phyloP scores from a whole-genome alignment of 2,329 filamentous ascomycete genomes.

The Epichloe gansuensis region DNA sequence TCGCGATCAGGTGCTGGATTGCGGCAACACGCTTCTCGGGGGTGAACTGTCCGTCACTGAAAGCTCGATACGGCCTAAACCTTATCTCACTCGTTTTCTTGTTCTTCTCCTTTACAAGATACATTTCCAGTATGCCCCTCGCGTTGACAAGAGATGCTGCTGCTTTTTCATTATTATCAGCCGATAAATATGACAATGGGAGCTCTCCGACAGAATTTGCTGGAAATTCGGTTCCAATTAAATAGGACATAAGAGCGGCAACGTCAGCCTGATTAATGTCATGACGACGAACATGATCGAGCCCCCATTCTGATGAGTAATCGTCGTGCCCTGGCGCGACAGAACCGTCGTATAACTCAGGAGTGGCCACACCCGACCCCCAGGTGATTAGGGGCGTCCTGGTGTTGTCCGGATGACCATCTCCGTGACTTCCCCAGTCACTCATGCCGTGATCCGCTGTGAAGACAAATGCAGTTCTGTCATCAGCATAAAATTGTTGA shows the following conservation, averaged over 20 bases:
- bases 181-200: conserved; percentile 69
- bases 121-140: conserved; percentile 85
- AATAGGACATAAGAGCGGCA: conserved; percentile 87
- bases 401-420: conserved; percentile 94
- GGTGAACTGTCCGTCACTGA: conserved; percentile 50
- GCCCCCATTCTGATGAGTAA: conserved; percentile 78
- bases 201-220: conserved; percentile 94
- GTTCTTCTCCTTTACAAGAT: conserved; percentile 78
- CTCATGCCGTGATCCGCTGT: conserved; percentile 99
- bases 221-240: conserved; percentile 77
- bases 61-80: conserved; percentile 61
- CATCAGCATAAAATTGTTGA: conserved; percentile 72
- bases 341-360: conserved; percentile 40
- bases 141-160: conserved; percentile 76
- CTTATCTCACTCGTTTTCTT: conserved; percentile 65
- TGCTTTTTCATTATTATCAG: conserved; percentile 62
- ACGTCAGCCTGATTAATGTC: conserved; percentile 92
- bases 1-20: conserved; percentile 56
- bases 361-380: conserved; percentile 81
- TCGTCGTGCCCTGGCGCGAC: conserved; percentile 76
- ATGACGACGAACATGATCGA: conserved; percentile 69
- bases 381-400: conserved; percentile 84
- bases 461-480: conserved; percentile 86
- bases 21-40: conserved; percentile 53
- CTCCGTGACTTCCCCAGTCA: conserved; percentile 97